Conservation (phyloP, 202 grass and related monocot species). For the Eragrostis tef region DNA sequence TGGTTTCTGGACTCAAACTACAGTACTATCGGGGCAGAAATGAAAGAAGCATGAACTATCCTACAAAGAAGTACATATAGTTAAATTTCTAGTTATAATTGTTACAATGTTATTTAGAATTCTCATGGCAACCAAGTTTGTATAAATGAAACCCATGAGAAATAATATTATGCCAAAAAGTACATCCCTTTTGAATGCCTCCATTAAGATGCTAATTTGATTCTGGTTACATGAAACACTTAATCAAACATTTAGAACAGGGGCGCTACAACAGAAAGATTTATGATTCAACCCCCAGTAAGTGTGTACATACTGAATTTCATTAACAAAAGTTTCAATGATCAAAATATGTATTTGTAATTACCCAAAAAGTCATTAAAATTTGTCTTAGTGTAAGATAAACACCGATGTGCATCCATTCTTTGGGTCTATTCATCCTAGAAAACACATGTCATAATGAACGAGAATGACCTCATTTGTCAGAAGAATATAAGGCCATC, state of each 20-base stretch:
- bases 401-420: not conserved
- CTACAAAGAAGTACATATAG: conserved; percentile 27
- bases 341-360: conserved; percentile 2
- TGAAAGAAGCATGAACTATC: conserved; percentile 25
- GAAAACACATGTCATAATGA: conserved; percentile 31
- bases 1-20: conserved; percentile 37
- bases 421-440: conserved; percentile 2
- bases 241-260: not conserved
- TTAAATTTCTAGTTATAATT: conserved; percentile 17
- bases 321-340: conserved; percentile 1
- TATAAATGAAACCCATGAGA: conserved; percentile 13
- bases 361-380: conserved; percentile 6
- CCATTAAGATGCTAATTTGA: conserved; percentile 9
- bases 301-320: not conserved
- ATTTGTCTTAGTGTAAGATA: not conserved
- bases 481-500: conserved; percentile 13
- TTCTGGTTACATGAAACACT: not conserved
- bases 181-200: not conserved
- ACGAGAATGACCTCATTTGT: conserved; percentile 31
- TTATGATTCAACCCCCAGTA: not conserved
- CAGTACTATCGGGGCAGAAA: not conserved
- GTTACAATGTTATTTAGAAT: conserved; percentile 1
- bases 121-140: conserved; percentile 9
- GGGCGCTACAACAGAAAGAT: conserved; percentile 6
- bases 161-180: conserved; percentile 25